Evolutionary conservation across 1,284 basidiomycete genomes (phyloP).

Genomic region (Trametes pubescens): DNA sequence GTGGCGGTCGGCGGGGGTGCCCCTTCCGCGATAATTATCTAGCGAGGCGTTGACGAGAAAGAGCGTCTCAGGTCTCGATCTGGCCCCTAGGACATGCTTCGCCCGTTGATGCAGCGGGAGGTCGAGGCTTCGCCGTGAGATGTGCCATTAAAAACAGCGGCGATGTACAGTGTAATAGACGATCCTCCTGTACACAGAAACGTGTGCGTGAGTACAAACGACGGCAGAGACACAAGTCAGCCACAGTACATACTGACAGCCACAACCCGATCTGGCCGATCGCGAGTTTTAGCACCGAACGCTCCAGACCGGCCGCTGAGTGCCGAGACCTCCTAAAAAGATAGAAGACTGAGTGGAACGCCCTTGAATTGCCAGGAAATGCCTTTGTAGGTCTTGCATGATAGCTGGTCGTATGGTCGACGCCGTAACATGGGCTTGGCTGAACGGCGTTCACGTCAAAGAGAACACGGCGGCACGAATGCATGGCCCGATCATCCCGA

Average conservation of each 20-base stretch:
- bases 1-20: conserved; percentile 3
- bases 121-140: neutral
- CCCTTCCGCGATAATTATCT: conserved; percentile 16
- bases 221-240: neutral
- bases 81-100: no score
- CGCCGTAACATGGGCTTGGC: no score
- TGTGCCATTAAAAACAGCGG: no score
- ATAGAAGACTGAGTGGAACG: neutral
- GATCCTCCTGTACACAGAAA: no score
- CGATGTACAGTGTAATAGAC: no score
- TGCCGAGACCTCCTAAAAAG: neutral
- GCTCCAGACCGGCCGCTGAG: conserved; percentile 4
- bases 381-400: neutral
- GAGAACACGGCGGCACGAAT: no score
- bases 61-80: conserved; percentile 13
- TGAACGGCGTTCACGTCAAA: no score
- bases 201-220: no score
- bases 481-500: no score
- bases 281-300: conserved; percentile 12
- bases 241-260: neutral
- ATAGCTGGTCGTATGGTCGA: no score
- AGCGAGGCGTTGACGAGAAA: conserved; percentile 3
- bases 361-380: no score
- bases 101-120: neutral
- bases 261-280: conserved; percentile 15